Conservation (phyloP, 2,329 filamentous ascomycete genomes). For the Colletotrichum phormii region DNA sequence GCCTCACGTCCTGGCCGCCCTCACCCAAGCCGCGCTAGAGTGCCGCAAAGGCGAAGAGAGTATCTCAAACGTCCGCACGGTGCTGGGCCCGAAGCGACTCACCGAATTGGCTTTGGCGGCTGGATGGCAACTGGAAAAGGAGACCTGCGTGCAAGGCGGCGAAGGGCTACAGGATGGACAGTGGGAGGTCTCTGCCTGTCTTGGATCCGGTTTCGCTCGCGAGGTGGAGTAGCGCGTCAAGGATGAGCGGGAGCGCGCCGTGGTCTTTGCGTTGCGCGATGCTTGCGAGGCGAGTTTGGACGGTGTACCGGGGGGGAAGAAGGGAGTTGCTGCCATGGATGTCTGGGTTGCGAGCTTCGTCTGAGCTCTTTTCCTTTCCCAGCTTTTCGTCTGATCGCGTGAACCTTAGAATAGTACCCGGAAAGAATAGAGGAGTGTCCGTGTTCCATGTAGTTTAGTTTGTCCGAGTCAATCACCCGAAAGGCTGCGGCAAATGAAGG, state of each 20-base stretch:
- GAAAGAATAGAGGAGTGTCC: neutral
- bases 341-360: constrained; percentile 31
- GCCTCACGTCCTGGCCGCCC: constrained; percentile 37
- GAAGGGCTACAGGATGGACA: constrained; percentile 35
- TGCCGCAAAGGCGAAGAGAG: constrained; percentile 24
- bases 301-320: constrained; percentile 25
- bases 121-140: constrained; percentile 36
- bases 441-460: neutral
- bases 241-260: constrained; percentile 35
- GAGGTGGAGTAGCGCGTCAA: constrained; percentile 28
- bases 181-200: constrained; percentile 37
- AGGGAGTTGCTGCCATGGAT: constrained; percentile 28
- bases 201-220: constrained; percentile 28
- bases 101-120: neutral
- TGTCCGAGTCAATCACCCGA: neutral
- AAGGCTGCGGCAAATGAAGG: too few relatives aligned
- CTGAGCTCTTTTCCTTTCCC: neutral
- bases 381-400: neutral
- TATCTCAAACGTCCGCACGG: constrained; percentile 22
- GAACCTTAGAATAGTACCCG: neutral
- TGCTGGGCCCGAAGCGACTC: neutral
- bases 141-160: constrained; percentile 25
- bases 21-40: constrained; percentile 35
- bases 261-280: constrained; percentile 35
- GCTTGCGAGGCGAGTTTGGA: constrained; percentile 34